Conservation (phyloP, 2,329 filamentous ascomycete genomes). For the Hypoxylon sp. region DNA sequence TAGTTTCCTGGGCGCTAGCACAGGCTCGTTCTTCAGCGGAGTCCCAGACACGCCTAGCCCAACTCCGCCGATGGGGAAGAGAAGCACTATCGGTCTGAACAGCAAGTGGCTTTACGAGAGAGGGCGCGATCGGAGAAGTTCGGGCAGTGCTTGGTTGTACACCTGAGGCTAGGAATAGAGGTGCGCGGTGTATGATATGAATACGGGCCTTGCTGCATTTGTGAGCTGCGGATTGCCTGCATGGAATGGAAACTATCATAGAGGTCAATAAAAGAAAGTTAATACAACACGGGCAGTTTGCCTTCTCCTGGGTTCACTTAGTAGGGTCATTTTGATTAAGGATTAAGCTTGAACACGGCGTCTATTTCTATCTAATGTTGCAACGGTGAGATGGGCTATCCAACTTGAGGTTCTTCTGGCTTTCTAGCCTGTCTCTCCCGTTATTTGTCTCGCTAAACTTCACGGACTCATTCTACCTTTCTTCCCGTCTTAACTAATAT, state of each 20-base stretch:
- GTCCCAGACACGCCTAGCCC: constrained; percentile 79
- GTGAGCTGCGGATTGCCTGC: not conserved
- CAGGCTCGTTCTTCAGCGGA: constrained; percentile 67
- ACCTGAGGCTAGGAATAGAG: constrained; percentile 14
- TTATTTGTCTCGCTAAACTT: not conserved
- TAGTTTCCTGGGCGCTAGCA: constrained; percentile 68
- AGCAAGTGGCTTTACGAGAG: constrained; percentile 97
- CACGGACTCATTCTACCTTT: not conserved
- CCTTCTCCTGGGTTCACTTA: not conserved
- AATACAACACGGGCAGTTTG: constrained; percentile 4
- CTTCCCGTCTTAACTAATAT: not conserved
- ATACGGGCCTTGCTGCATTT: constrained; percentile 15
- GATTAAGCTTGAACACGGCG: not conserved
- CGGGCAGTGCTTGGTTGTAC: constrained; percentile 60
- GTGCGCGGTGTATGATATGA: constrained; percentile 21
- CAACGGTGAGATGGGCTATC: not conserved
- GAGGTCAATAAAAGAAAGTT: constrained; percentile 23
- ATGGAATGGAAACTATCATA: constrained; percentile 23
- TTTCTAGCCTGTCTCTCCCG: not conserved
- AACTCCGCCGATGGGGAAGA: constrained; percentile 71
- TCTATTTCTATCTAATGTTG: not conserved
- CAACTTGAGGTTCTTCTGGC: not conserved
- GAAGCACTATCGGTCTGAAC: constrained; percentile 83
- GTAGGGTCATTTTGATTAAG: not conserved
- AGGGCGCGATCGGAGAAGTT: constrained; percentile 69